Percentiles rank a stretch among this genome's conserved stretches.
These are phyloP conservation scores for Testicularia cyperi DNA, from an alignment of 1,284 basidiomycete genomes.

Conservation along the genomic window DNA sequence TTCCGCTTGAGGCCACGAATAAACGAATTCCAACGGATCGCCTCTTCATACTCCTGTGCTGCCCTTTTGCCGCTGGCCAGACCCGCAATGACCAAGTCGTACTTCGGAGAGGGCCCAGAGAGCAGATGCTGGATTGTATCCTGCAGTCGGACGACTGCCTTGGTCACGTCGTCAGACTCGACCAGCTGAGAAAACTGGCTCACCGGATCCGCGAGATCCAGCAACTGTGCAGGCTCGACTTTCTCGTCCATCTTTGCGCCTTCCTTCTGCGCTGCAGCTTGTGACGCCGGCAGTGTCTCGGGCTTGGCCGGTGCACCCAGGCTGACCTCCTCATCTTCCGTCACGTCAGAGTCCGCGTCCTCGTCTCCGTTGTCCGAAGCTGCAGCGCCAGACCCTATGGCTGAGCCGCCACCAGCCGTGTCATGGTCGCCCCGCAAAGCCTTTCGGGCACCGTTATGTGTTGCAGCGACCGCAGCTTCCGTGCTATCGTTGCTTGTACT, in stretches of 20 bases:
- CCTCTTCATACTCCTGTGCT: constrained; percentile 36
- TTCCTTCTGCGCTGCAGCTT: neutral
- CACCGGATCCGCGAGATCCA: constrained; percentile 18
- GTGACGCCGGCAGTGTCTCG: neutral
- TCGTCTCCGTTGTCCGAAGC: constrained; percentile 15
- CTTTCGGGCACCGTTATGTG: no score
- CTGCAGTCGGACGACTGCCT: constrained; percentile 30
- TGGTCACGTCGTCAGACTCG: constrained; percentile 33
- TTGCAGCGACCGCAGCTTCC: no score
- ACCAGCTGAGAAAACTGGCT: constrained; percentile 22
- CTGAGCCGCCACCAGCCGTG: neutral
- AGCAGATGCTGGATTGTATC: constrained; percentile 23
- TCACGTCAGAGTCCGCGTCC: constrained; percentile 25
- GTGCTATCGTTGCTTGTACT: neutral
- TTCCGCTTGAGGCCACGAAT: constrained; percentile 16
- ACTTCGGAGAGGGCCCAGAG: constrained; percentile 10
- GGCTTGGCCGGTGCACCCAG: neutral
- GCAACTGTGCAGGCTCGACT: no score
- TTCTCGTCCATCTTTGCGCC: no score
- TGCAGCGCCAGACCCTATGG: neutral
- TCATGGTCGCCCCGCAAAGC: no score
- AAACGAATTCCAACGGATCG: constrained; percentile 33
- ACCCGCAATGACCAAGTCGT: constrained; percentile 9
- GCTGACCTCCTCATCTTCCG: constrained; percentile 25
- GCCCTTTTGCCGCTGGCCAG: constrained; percentile 19